Evolutionary conservation across 2,329 filamentous ascomycete genomes (phyloP).

Genomic region (Penicillium frequentans): DNA sequence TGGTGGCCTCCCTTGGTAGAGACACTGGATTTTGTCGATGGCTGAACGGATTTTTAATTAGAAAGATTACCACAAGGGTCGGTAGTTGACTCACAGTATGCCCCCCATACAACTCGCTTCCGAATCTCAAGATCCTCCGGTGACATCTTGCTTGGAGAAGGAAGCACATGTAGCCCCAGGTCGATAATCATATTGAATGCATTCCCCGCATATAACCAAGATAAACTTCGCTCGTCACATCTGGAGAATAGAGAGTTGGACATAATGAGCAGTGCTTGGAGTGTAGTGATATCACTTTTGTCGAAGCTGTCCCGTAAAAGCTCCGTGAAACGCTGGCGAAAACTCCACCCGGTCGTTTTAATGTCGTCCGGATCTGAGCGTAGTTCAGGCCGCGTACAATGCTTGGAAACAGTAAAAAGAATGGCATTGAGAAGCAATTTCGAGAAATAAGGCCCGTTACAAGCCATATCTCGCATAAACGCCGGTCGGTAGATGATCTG

Average conservation of each 20-base stretch:
- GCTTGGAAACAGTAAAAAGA: slow-evolving; percentile 49
- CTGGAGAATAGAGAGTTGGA: slow-evolving; percentile 52
- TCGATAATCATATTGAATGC: slow-evolving; percentile 57
- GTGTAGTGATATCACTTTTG: slow-evolving; percentile 54
- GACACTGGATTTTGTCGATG: slow-evolving; percentile 55
- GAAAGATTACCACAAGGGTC: not conserved
- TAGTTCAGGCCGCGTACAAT: slow-evolving; percentile 47
- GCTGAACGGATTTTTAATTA: slow-evolving; percentile 5
- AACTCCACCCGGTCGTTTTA: slow-evolving; percentile 52
- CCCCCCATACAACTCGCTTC: slow-evolving; percentile 49
- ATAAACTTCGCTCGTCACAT: slow-evolving; percentile 52
- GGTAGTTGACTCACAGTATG: slow-evolving; percentile 32
- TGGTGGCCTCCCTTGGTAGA: slow-evolving; percentile 56
- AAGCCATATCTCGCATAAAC: slow-evolving; percentile 55
- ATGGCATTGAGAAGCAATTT: slow-evolving; percentile 55
- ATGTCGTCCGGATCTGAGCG: slow-evolving; percentile 49
- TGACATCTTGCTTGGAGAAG: slow-evolving; percentile 40
- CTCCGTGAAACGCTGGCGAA: slow-evolving; percentile 49
- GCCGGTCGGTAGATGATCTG: slow-evolving; percentile 53
- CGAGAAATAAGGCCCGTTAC: slow-evolving; percentile 53
- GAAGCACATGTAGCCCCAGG: slow-evolving; percentile 49
- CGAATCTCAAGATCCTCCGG: slow-evolving; percentile 50
- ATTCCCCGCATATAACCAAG: slow-evolving; percentile 55
- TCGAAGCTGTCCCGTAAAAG: slow-evolving; percentile 51
- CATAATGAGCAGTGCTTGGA: slow-evolving; percentile 55